Evolutionary conservation across 352 stramenopile species (phyloP), one percentile per base, ranked within the genome.

Genomic region (Peronospora belbahrii): DNA sequence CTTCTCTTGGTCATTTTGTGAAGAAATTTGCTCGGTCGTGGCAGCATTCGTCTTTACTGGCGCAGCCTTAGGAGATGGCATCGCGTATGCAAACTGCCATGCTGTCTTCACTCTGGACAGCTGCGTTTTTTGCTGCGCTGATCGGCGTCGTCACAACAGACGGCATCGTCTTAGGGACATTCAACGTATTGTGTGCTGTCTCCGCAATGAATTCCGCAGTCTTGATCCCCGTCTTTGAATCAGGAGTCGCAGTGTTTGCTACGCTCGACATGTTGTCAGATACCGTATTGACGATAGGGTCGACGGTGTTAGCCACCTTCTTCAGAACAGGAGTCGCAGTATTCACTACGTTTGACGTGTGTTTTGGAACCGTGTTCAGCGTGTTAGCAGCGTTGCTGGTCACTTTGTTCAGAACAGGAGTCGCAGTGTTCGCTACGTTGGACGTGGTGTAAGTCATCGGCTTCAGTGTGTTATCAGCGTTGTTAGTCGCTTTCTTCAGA

Each of bases 41-140:
- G 30, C 51, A 2, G 34, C 31, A 14, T n/a, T 11, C 13, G 44
- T 43, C 25, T 27, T 62, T 9, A 20, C 24, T 7, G 48, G 42
- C 4, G 37, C 31, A 36, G 40, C 45, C 31, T 37, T 43, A 40
- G 36, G 9, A 36, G 37, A 37, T 9, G 42, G 6, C n/a, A 24
- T 34, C 19, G 39, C 25, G 10, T 23, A 44, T 5, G 44, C 20
- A 37, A 51, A 25, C 35, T 58, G 48, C 51, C 13, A 31, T 59
- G 6, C 27, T 39, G 15, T 46, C 33, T 3, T 40, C 27, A 34
- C 27, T 56, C 8, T 52, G 13, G 2, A 33, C 51, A 22, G 30
- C 41, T 11, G 41, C 27, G 6, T 48, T 17, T 2, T 43, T 19
- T 7, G 24, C 13, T 22, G 48, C 14, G 18, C 48, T 34, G 0